Conservation (phyloP, 2,329 filamentous ascomycete species). For the Teratosphaeria nubilosa region DNA sequence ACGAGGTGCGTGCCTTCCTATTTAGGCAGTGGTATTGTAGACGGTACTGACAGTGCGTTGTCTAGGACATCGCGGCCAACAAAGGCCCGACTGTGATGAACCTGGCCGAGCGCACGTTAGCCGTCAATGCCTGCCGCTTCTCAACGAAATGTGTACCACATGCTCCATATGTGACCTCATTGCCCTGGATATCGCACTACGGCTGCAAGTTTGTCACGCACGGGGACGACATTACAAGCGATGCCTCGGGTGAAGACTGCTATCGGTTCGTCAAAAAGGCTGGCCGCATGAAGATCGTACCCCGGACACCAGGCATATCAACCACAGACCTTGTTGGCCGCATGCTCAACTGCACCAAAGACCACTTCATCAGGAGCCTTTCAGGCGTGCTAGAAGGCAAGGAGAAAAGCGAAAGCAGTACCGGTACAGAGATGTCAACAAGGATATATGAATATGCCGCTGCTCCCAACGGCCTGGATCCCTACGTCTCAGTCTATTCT, state of each 20-base stretch:
- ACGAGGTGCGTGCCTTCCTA: constrained; percentile 44
- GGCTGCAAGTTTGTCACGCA: constrained; percentile 94
- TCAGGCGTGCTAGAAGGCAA: constrained; percentile 56
- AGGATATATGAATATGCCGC: constrained; percentile 56
- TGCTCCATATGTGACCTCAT: constrained; percentile 88
- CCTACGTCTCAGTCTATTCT: constrained; percentile 66
- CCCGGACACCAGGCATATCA: constrained; percentile 89
- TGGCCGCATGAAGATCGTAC: constrained; percentile 89
- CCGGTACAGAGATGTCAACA: constrained; percentile 60
- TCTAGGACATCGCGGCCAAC: constrained; percentile 71
- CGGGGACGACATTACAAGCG: constrained; percentile 93
- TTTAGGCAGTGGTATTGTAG: neutral
- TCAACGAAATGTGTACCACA: constrained; percentile 71
- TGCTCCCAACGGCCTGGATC: constrained; percentile 67
- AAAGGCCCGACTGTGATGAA: constrained; percentile 98
- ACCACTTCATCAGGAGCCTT: constrained; percentile 33
- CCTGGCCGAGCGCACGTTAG: constrained; percentile 78
- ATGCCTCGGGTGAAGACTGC: constrained; percentile 87
- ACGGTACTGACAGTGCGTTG: neutral
- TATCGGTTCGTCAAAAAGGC: constrained; percentile 96
- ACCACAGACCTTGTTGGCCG: constrained; percentile 96
- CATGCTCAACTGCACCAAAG: constrained; percentile 68
- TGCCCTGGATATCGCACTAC: constrained; percentile 91
- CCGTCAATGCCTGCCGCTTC: constrained; percentile 93
- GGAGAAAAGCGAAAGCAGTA: constrained; percentile 34